Evolutionary conservation across 2,329 filamentous ascomycete genomes (phyloP).

Genomic region (Colletotrichum karsti): DNA sequence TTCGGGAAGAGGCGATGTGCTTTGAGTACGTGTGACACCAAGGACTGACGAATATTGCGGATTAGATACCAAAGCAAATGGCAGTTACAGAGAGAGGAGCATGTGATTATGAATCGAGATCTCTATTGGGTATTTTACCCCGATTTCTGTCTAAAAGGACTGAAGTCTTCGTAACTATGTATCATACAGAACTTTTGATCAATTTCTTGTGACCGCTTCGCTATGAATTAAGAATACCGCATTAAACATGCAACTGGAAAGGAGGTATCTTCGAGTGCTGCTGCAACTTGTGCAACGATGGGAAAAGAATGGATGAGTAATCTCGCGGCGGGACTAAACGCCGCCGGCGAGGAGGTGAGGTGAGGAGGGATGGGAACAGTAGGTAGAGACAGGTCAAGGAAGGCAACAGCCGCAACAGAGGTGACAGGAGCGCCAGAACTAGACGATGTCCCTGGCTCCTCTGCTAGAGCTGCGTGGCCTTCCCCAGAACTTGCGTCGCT

Average conservation of each 20-base stretch:
- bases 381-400: too few relatives aligned
- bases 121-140: conserved; percentile 28
- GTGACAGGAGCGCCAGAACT: neutral
- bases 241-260: conserved; percentile 5
- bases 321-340: too few relatives aligned
- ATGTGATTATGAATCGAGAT: conserved; percentile 10
- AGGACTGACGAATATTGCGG: rapidly evolving
- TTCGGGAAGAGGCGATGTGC: neutral
- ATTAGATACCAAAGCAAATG: neutral
- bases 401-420: too few relatives aligned
- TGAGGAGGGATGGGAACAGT: too few relatives aligned
- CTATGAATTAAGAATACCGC: conserved; percentile 12
- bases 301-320: neutral
- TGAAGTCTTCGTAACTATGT: neutral
- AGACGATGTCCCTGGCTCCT: conserved; percentile 7
- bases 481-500: conserved; percentile 21
- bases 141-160: conserved; percentile 9
- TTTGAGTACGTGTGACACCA: neutral
- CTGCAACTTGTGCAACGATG: neutral
- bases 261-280: neutral
- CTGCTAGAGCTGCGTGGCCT: conserved; percentile 21
- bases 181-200: neutral
- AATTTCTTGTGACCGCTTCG: conserved; percentile 14
- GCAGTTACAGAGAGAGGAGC: neutral
- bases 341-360: neutral